Base-by-base conservation (phyloP, 2,329 filamentous ascomycete genomes). In the Bertia moriformis region DNA sequence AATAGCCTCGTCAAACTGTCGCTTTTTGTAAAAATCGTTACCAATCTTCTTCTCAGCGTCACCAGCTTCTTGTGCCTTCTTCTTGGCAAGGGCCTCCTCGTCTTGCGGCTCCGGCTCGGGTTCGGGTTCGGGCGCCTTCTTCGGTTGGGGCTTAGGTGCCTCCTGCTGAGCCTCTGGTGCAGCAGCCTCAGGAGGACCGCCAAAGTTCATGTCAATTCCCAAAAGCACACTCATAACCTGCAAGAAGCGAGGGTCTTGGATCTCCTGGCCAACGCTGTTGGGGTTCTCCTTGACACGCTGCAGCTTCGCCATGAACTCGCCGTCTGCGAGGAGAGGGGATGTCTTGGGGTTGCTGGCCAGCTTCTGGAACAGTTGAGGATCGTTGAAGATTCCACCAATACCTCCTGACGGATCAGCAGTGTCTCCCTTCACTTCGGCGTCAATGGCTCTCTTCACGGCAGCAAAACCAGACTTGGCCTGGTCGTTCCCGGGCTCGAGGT, bases 1-100 rank as follows among this genome's bases (percentile, higher is more conserved):
- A 51, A 98, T 95, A 38, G 91, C 91, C 54, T 83, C 78, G 51
- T 96, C 91, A 49, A 98, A 95, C 56, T 95, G 79, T 49, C 86
- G 81, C 74, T 96, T 96, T 79, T 98, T 98, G 72, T 98, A 98
- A 59, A 81, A 80, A 50, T 91, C 86, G 13, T 89, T 98, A 42
- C 91, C 91, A 41, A 93, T 68, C 19, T 80, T 83, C 75, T 98
- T 98, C 63, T 95, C 83, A 57, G 87, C 84, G 51, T 98, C 91
- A 35, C 88, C 91, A 45, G 83, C 85, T 52, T 81, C 84, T 68
- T 96, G 93, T 30, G 86, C 85, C 67, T 91, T 84, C 63, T 83
- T 83, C 62, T 88, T 87, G 44, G 83, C 83, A 41, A 77, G 57
- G 1, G 79, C 72, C 58, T 96, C 91, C 52, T 94, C 87, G 48